Percentiles rank a stretch among this genome's conserved stretches.
phyloP scores from a whole-genome alignment of 768 basidiomycete species.

The Boletus speciosus region DNA sequence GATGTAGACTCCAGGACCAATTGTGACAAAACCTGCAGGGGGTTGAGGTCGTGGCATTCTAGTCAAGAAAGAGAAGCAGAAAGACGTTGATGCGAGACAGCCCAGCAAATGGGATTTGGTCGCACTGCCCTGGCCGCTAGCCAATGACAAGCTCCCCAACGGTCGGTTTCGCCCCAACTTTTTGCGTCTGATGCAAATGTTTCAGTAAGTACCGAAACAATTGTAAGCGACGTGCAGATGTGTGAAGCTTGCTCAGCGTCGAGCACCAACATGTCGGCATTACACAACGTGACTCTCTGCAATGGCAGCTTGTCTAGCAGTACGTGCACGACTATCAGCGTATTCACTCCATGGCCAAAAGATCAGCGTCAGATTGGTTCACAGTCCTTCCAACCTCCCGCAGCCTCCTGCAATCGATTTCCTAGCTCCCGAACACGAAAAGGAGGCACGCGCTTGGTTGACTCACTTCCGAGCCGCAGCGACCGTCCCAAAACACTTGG shows the following conservation, averaged over 20 bases:
- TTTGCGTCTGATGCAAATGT: not conserved
- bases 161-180: no score
- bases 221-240: not conserved
- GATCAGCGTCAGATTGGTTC: conserved; percentile 9
- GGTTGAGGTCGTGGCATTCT: conserved; percentile 11
- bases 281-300: not conserved
- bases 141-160: not conserved
- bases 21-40: conserved; percentile 16
- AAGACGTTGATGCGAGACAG: not conserved
- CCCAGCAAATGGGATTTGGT: not conserved
- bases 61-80: not conserved
- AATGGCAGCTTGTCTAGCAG: not conserved
- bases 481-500: conserved; percentile 48
- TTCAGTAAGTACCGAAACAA: no score
- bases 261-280: not conserved
- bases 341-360: not conserved
- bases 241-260: not conserved
- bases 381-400: conserved; percentile 37
- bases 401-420: conserved; percentile 40
- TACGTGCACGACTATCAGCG: not conserved
- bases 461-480: conserved; percentile 39
- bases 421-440: conserved; percentile 41
- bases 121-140: not conserved
- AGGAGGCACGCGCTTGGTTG: conserved; percentile 54
- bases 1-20: conserved; percentile 17